phyloP scores from a whole-genome alignment of 116 monocot species.

The Zostera marina region DNA sequence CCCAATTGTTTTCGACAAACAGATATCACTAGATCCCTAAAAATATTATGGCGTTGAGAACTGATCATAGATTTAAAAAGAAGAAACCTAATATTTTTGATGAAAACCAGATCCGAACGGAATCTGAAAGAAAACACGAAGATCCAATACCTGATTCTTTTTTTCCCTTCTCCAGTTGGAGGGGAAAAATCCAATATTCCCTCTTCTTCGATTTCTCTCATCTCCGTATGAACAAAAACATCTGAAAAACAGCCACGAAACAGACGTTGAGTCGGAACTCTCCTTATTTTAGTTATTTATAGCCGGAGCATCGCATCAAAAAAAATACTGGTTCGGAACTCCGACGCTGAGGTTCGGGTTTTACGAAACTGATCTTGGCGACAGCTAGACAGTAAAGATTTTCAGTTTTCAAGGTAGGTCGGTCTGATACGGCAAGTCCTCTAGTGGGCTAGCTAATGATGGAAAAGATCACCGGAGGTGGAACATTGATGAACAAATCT shows the following conservation, averaged over 20 bases:
- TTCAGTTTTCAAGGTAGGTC: too few species aligned
- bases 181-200: not conserved
- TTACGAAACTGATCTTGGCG: too few species aligned
- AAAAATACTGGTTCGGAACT: not conserved
- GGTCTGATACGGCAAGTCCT: too few species aligned
- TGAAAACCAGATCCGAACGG: constrained; percentile 1
- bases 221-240: too few species aligned
- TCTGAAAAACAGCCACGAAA: not conserved
- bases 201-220: not conserved
- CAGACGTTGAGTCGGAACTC: not conserved
- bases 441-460: too few species aligned
- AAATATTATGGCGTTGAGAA: too few species aligned
- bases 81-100: not conserved
- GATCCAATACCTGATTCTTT: not conserved
- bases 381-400: too few species aligned
- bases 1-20: too few species aligned
- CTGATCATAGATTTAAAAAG: not conserved
- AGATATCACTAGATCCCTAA: too few species aligned
- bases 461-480: too few species aligned
- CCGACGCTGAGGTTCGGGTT: not conserved
- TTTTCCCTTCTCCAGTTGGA: too few species aligned
- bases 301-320: not conserved
- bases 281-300: constrained; percentile 5
- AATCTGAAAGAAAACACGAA: not conserved
- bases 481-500: too few species aligned